Evolutionary conservation across 164 flowering plant species (phyloP).

Genomic region (Sextonia rubra): DNA sequence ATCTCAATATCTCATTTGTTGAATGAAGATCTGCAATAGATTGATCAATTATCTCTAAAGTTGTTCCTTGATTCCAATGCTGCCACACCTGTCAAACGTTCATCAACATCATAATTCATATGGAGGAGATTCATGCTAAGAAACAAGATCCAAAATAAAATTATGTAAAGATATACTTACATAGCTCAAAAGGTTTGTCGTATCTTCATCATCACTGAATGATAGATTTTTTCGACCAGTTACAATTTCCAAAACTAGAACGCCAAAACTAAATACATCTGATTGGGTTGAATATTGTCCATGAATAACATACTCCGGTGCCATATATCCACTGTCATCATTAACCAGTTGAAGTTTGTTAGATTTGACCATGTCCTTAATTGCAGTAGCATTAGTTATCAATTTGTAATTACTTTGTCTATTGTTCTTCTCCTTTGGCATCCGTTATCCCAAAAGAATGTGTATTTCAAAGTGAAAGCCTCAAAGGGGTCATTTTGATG

Average conservation of each 20-base stretch:
- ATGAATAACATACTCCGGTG: conserved; percentile 12
- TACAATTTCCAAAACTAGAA: conserved; percentile 11
- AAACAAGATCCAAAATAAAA: neutral
- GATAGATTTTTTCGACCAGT: conserved; percentile 6
- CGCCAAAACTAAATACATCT: conserved; percentile 9
- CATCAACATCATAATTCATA: neutral
- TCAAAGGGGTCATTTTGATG: neutral
- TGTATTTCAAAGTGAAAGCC: neutral
- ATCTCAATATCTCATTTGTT: conserved; percentile 26
- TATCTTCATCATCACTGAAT: neutral
- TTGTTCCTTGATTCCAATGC: conserved; percentile 31
- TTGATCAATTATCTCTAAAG: conserved; percentile 33
- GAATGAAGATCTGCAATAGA: conserved; percentile 7
- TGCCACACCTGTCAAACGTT: conserved; percentile 37
- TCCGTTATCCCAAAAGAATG: neutral
- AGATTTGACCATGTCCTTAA: neutral
- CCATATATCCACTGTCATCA: conserved; percentile 13
- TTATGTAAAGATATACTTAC: neutral
- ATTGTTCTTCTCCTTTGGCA: too few relatives aligned
- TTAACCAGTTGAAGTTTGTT: neutral
- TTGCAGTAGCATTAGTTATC: too few relatives aligned
- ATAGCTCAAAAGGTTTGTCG: neutral
- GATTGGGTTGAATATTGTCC: conserved; percentile 9
- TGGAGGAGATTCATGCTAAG: neutral
- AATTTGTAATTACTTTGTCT: neutral